These are phyloP conservation scores for Aspergillus eucalypticola DNA, from an alignment of 2,329 filamentous ascomycete genomes.

Conservation along the genomic window DNA sequence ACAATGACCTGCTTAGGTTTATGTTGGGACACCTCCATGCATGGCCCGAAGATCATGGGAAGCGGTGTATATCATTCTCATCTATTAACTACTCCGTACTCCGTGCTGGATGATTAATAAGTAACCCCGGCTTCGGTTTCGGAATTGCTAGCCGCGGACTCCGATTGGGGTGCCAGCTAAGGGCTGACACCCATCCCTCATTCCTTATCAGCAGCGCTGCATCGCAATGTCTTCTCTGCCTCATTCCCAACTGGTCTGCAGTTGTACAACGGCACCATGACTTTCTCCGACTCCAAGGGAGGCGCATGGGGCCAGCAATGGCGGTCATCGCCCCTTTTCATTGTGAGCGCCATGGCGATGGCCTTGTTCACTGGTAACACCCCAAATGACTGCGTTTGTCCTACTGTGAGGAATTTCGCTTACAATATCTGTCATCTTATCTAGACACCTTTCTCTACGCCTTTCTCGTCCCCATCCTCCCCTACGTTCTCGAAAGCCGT, in stretches of 20 bases:
- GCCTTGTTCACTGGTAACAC: constrained; percentile 25
- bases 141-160: not conserved
- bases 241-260: not conserved
- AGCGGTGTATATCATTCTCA: too few relatives aligned
- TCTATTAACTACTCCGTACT: too few relatives aligned
- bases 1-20: too few relatives aligned
- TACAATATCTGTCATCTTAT: not conserved
- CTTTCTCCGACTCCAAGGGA: constrained; percentile 7
- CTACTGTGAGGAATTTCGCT: not conserved
- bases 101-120: not conserved
- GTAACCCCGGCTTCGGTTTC: not conserved
- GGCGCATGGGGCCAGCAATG: constrained; percentile 23
- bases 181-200: not conserved
- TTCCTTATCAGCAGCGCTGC: not conserved
- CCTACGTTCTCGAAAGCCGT: constrained; percentile 30
- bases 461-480: constrained; percentile 35
- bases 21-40: too few relatives aligned
- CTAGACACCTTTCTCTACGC: constrained; percentile 32
- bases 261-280: constrained; percentile 8
- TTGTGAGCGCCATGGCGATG: constrained; percentile 26
- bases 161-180: not conserved
- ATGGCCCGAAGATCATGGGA: too few relatives aligned
- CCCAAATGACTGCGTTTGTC: not conserved
- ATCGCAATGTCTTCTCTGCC: constrained; percentile 1
- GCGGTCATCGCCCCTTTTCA: constrained; percentile 26